A percentile compares a stretch with the other conserved stretches of the same genome.
Evolutionary conservation across 306 rosid genomes (phyloP).

Genomic region (Senna siamea): DNA sequence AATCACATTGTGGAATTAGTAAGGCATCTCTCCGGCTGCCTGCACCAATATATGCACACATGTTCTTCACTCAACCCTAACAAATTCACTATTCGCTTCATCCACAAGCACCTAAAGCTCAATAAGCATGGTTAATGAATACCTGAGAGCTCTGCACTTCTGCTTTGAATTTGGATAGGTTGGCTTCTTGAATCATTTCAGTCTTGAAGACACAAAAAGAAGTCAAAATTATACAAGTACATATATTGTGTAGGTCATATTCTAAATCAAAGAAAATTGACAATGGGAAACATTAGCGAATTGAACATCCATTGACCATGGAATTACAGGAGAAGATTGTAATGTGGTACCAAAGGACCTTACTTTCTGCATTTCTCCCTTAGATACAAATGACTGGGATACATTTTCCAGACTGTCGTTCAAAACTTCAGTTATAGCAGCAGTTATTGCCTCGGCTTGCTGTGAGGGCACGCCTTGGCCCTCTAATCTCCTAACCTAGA

Average conservation of each 20-base stretch:
- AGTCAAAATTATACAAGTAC: background rate
- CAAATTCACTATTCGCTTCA: background rate
- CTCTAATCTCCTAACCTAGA: constrained; percentile 85
- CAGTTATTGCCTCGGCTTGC: constrained; percentile 94
- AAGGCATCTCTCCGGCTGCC: background rate
- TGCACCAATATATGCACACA: constrained; percentile 1
- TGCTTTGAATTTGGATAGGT: constrained; percentile 70
- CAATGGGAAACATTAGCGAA: background rate
- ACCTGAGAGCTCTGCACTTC: constrained; percentile 87
- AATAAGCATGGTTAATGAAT: constrained; percentile 3
- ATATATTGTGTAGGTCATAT: background rate
- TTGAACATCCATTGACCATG: background rate
- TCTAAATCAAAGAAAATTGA: background rate
- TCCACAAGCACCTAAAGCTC: background rate
- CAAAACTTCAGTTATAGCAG: constrained; percentile 84
- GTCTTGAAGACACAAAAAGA: constrained; percentile 40
- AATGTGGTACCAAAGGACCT: constrained; percentile 2
- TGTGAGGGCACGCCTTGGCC: constrained; percentile 81
- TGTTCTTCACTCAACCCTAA: background rate
- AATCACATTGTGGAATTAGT: background rate
- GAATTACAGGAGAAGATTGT: background rate
- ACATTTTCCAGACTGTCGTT: constrained; percentile 86
- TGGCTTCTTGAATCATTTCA: constrained; percentile 70
- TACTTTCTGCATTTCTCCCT: constrained; percentile 90
- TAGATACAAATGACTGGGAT: constrained; percentile 77